Percentiles rank a stretch among this genome's conserved stretches.
Conservation (phyloP, 805 yeast species). For the Lipomyces sp. region DNA sequence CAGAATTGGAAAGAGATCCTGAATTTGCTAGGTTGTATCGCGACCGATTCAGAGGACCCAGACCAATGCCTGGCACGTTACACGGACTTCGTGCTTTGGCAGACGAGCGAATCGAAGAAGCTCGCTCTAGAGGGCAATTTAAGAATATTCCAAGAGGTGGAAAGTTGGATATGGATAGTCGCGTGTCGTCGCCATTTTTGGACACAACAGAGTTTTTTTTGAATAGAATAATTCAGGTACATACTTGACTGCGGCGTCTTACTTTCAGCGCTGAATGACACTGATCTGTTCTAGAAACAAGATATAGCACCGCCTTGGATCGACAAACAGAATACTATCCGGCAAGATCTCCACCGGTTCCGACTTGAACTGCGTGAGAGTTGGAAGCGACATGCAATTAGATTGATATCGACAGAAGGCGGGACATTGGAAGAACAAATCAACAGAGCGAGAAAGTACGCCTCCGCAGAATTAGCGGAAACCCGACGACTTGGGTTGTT, state of each 20-base stretch:
- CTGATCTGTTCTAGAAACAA: constrained; percentile 46
- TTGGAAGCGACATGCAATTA: constrained; percentile 29
- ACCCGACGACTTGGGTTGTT: background rate
- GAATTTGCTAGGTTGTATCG: constrained; percentile 57
- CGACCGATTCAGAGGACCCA: constrained; percentile 61
- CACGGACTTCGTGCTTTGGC: constrained; percentile 56
- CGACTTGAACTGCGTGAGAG: constrained; percentile 39
- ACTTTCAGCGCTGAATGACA: background rate
- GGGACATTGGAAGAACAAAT: constrained; percentile 35
- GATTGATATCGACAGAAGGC: constrained; percentile 34
- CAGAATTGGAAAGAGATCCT: constrained; percentile 46
- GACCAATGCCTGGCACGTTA: constrained; percentile 38
- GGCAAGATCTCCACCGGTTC: constrained; percentile 47
- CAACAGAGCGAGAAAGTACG: constrained; percentile 9
- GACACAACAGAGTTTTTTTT: constrained; percentile 74
- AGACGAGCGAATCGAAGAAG: constrained; percentile 70
- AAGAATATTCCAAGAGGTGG: constrained; percentile 61
- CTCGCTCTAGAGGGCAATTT: constrained; percentile 68
- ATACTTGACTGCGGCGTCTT: background rate
- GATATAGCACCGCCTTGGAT: constrained; percentile 89
- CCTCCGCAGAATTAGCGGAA: constrained; percentile 9
- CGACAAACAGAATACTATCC: constrained; percentile 64
- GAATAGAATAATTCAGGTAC: constrained; percentile 61
- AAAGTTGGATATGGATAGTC: constrained; percentile 45
- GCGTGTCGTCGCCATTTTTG: constrained; percentile 51